A percentile compares a stretch with the other conserved stretches of the same genome.
Evolutionary conservation across 106 monocot genomes (phyloP).

Genomic region (Phalaenopsis equestris): DNA sequence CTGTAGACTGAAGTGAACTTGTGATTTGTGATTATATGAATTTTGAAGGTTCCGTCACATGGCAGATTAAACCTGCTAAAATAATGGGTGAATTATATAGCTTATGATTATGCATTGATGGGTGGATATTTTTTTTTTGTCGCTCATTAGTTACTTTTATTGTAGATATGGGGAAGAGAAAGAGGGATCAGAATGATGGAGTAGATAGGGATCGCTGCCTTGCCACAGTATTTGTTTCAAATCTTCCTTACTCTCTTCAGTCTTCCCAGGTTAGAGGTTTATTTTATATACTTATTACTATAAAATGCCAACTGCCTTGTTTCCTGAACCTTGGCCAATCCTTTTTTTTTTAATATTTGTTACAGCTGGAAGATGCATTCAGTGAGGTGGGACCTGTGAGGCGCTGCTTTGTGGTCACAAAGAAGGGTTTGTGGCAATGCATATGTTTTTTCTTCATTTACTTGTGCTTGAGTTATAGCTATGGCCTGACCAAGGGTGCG

Average conservation of each 20-base stretch:
- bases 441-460: background rate
- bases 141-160: background rate
- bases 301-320: background rate
- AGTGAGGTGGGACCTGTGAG: constrained; percentile 89
- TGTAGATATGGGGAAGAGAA: constrained; percentile 39
- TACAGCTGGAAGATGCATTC: constrained; percentile 66
- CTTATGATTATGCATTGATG: background rate
- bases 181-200: constrained; percentile 17
- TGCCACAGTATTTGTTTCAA: constrained; percentile 63
- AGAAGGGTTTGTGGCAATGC: constrained; percentile 35
- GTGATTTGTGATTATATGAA: too few species aligned
- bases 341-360: background rate
- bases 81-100: too few species aligned
- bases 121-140: background rate
- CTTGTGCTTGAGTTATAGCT: background rate
- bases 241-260: constrained; percentile 61
- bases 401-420: constrained; percentile 72
- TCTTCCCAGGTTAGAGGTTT: constrained; percentile 37
- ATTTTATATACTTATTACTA: background rate
- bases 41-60: background rate
- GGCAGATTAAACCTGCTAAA: too few species aligned
- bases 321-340: background rate
- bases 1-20: too few species aligned
- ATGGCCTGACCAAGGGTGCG: background rate
- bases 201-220: constrained; percentile 18